phyloP scores from a whole-genome alignment of 257 asterid species.

The Forsythia suspensa region DNA sequence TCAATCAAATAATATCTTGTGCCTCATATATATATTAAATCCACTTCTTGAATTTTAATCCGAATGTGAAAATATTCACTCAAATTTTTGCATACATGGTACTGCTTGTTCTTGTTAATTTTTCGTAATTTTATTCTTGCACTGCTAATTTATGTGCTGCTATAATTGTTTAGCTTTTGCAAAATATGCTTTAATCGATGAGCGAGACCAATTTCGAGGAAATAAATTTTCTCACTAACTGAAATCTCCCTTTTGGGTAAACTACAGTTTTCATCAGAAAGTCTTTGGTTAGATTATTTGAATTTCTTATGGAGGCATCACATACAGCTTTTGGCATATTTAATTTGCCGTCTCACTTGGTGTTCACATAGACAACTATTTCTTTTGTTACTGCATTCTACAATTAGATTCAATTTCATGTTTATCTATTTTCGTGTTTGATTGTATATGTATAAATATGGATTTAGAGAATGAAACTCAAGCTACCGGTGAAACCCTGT shows the following conservation, averaged over 20 bases:
- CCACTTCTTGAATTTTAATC: conserved; percentile 2
- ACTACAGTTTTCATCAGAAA: background rate
- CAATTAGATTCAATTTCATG: too few relatives aligned
- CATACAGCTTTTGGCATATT: background rate
- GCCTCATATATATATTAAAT: too few relatives aligned
- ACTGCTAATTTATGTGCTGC: background rate
- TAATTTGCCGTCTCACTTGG: background rate
- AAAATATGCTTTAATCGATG: background rate
- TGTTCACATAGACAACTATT: too few relatives aligned
- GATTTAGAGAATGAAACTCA: too few relatives aligned
- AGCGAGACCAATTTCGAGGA: background rate
- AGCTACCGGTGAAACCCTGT: too few relatives aligned
- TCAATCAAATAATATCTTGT: too few relatives aligned
- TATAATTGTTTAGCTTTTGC: background rate
- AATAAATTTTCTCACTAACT: background rate
- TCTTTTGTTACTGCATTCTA: too few relatives aligned
- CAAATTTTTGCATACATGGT: too few relatives aligned
- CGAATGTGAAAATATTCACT: conserved; percentile 2
- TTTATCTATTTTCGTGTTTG: too few relatives aligned
- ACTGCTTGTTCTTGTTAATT: background rate
- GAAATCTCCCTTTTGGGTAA: background rate
- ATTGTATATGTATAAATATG: too few relatives aligned
- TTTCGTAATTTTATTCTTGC: background rate
- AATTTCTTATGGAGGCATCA: background rate
- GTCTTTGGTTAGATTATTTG: background rate